phyloP scores from a whole-genome alignment of 345 rosid genomes.

The Ceriops zippeliana region DNA sequence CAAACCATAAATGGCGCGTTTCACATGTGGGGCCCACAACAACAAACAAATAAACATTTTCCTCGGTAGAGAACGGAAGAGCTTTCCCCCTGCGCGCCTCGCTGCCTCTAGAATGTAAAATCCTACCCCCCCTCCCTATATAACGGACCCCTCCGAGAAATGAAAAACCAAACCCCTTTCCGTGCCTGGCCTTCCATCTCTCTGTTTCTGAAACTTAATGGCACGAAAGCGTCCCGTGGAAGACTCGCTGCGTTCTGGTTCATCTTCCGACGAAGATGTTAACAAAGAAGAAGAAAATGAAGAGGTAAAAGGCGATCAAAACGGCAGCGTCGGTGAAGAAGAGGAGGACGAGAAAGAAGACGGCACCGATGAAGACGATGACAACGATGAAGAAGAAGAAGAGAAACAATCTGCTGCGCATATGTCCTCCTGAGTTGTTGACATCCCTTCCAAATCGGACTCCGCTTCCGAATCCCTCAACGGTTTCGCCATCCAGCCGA shows the following conservation, averaged over 20 bases:
- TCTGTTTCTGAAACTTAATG: slow-evolving; percentile 13
- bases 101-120: too few relatives aligned
- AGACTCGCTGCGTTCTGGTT: slow-evolving; percentile 27
- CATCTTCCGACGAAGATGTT: slow-evolving; percentile 18
- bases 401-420: neutral
- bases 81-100: too few relatives aligned
- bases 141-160: too few relatives aligned
- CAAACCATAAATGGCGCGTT: too few relatives aligned
- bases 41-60: too few relatives aligned
- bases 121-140: too few relatives aligned
- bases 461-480: slow-evolving; percentile 35
- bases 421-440: neutral
- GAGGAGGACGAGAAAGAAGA: neutral
- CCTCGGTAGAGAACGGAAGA: too few relatives aligned
- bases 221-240: slow-evolving; percentile 24
- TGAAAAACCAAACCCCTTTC: too few relatives aligned
- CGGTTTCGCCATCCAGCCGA: slow-evolving; percentile 28
- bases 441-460: slow-evolving; percentile 20
- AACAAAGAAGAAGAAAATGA: neutral
- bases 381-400: neutral
- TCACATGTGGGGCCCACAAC: too few relatives aligned
- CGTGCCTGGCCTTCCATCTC: neutral
- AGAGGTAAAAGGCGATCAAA: neutral
- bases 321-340: neutral
- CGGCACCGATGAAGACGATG: neutral